Evolutionary conservation across 805 yeast species (phyloP).

Genomic region (Pichia rugopelliculosa): DNA sequence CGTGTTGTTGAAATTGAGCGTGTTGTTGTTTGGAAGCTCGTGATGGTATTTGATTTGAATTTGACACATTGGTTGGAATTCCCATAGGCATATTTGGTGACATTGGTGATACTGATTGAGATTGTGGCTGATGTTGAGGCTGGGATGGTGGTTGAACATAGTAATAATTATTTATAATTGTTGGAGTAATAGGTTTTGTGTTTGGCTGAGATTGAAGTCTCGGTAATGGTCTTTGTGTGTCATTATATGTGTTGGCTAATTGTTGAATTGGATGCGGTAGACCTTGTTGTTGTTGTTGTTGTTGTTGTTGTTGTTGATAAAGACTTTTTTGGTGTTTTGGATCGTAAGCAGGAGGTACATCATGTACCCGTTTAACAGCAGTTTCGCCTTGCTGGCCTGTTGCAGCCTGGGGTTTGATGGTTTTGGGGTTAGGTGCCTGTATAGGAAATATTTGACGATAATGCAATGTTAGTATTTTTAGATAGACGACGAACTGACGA

Average conservation of each 20-base stretch:
- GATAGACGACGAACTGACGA: not conserved
- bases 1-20: constrained; percentile 6
- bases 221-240: constrained; percentile 3
- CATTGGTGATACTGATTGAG: not conserved
- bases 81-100: not conserved
- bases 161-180: constrained; percentile 17
- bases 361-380: constrained; percentile 1
- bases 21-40: too few relatives aligned
- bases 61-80: not conserved
- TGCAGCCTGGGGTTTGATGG: constrained; percentile 19
- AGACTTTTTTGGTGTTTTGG: constrained; percentile 14
- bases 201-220: not conserved
- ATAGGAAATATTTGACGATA: not conserved
- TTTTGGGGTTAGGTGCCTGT: constrained; percentile 16
- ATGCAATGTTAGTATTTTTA: constrained; percentile 1
- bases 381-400: constrained; percentile 10
- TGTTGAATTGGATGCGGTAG: constrained; percentile 9
- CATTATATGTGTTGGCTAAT: constrained; percentile 3
- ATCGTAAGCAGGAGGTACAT: not conserved
- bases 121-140: not conserved
- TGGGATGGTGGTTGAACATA: constrained; percentile 14
- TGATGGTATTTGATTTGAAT: not conserved
- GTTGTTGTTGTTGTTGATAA: constrained; percentile 12
- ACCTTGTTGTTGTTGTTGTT: constrained; percentile 9
- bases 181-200: constrained; percentile 8